These are phyloP conservation scores for Astraeus odoratus DNA, from an alignment of 768 basidiomycete genomes.

Conservation along the genomic window DNA sequence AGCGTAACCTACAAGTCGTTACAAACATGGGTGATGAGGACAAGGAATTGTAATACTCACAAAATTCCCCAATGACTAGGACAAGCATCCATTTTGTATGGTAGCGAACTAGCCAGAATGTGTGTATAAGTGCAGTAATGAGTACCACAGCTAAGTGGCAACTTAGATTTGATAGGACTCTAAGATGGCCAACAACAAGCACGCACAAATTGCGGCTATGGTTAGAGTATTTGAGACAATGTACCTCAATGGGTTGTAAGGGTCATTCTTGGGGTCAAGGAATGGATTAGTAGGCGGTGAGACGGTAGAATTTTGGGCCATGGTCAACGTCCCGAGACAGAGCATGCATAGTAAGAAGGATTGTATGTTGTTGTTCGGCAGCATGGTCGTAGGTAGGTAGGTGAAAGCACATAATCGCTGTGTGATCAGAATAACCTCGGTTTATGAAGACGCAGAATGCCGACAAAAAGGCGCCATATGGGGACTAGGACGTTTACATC, in stretches of 20 bases:
- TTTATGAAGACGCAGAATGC: too few relatives aligned
- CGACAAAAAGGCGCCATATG: too few relatives aligned
- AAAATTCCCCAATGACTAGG: conserved; percentile 54
- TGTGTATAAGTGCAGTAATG: conserved; percentile 37
- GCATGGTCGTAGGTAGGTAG: too few relatives aligned
- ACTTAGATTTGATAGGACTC: neutral
- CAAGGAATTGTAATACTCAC: conserved; percentile 27
- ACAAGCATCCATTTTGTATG: conserved; percentile 54
- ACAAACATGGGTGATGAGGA: neutral
- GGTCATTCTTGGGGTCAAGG: conserved; percentile 44
- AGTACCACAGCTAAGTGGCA: conserved; percentile 26
- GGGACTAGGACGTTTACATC: too few relatives aligned
- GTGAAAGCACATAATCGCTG: too few relatives aligned
- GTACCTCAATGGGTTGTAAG: conserved; percentile 47
- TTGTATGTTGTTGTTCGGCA: too few relatives aligned
- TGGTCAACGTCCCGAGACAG: neutral
- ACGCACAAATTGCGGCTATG: conserved; percentile 41
- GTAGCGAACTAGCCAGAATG: conserved; percentile 34
- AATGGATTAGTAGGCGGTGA: neutral
- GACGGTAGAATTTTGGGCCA: neutral
- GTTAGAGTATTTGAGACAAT: conserved; percentile 50
- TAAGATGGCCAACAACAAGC: neutral
- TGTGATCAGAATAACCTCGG: too few relatives aligned
- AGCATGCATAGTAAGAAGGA: neutral
- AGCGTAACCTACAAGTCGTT: conserved; percentile 45